Conservation (phyloP, 2,329 filamentous ascomycete species). For the Neopestalotiopsis rosae region DNA sequence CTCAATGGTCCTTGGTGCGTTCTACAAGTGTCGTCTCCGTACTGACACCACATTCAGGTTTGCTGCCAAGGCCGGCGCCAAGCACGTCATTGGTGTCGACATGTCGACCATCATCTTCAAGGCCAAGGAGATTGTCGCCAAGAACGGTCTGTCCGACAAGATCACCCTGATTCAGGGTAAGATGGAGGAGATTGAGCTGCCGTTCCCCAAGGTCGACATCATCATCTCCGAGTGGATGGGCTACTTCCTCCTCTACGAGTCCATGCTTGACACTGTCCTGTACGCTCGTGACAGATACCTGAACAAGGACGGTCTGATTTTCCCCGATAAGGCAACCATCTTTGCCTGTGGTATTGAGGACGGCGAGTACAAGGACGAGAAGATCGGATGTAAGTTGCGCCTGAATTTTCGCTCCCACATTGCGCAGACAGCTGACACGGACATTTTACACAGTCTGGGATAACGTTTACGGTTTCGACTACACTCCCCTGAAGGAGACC, state of each 20-base stretch:
- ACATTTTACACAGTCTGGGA: slow-evolving; percentile 79
- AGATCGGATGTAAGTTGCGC: slow-evolving; percentile 86
- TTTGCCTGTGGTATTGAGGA: slow-evolving; percentile 97
- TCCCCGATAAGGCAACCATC: slow-evolving; percentile 98
- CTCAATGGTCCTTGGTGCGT: background rate
- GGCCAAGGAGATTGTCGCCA: slow-evolving; percentile 90
- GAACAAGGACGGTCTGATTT: slow-evolving; percentile 85
- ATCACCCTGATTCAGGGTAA: slow-evolving; percentile 98
- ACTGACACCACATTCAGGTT: slow-evolving; percentile 67
- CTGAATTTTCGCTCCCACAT: no score
- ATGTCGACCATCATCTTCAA: slow-evolving; percentile 99
- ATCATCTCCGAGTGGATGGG: slow-evolving; percentile 99
- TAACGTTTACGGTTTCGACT: slow-evolving; percentile 98
- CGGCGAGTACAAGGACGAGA: slow-evolving; percentile 99
- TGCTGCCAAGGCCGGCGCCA: slow-evolving; percentile 92
- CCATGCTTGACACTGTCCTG: slow-evolving; percentile 97
- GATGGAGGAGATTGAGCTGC: slow-evolving; percentile 97
- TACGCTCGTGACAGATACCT: slow-evolving; percentile 96
- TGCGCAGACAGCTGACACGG: background rate
- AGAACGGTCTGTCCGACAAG: slow-evolving; percentile 92
- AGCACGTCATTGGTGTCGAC: slow-evolving; percentile 98
- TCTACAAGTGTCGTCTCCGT: background rate
- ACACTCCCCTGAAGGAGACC: slow-evolving; percentile 89
- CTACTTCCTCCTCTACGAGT: slow-evolving; percentile 98
- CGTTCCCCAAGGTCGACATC: slow-evolving; percentile 95